Conservation (phyloP, 2,329 filamentous ascomycete genomes). For the Neoarthrinium moseri region DNA sequence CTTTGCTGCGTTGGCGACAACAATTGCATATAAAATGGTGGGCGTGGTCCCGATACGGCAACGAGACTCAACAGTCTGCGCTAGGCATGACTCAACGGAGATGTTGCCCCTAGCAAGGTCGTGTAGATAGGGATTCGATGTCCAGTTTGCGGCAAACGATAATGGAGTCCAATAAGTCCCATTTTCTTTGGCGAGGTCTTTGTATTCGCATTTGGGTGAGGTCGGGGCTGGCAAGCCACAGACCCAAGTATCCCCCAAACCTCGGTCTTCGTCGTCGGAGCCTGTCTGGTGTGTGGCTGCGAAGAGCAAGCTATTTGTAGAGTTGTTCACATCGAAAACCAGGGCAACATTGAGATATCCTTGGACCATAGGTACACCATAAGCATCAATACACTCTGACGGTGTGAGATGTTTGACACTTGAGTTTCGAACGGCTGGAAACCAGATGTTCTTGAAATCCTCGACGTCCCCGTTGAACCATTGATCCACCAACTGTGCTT, state of each 20-base stretch:
- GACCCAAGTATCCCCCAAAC: slow-evolving; percentile 5
- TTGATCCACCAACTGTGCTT: neutral
- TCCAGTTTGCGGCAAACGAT: neutral
- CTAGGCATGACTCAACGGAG: slow-evolving; percentile 4
- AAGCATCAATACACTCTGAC: slow-evolving; percentile 6
- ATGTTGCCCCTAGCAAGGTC: slow-evolving; percentile 2
- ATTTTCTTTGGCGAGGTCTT: neutral
- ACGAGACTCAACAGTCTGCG: neutral
- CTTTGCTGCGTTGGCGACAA: slow-evolving; percentile 6
- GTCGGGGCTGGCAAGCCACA: slow-evolving; percentile 6
- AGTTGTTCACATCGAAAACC: slow-evolving; percentile 2
- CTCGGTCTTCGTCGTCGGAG: neutral
- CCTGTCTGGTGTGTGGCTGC: slow-evolving; percentile 1
- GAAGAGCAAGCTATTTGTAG: slow-evolving; percentile 7
- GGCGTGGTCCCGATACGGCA: neutral
- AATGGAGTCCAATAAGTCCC: slow-evolving; percentile 5
- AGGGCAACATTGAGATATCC: slow-evolving; percentile 1
- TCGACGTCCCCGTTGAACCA: neutral
- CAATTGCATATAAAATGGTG: slow-evolving; percentile 2
- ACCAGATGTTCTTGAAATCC: neutral
- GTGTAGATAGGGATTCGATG: slow-evolving; percentile 1
- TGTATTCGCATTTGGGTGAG: neutral
- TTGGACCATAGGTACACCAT: neutral
- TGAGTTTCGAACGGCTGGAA: neutral
- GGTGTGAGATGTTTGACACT: neutral